Evolutionary conservation across 2,329 filamentous ascomycete species (phyloP), one percentile per base, ranked within the genome.

Genomic region (Claviceps africana): DNA sequence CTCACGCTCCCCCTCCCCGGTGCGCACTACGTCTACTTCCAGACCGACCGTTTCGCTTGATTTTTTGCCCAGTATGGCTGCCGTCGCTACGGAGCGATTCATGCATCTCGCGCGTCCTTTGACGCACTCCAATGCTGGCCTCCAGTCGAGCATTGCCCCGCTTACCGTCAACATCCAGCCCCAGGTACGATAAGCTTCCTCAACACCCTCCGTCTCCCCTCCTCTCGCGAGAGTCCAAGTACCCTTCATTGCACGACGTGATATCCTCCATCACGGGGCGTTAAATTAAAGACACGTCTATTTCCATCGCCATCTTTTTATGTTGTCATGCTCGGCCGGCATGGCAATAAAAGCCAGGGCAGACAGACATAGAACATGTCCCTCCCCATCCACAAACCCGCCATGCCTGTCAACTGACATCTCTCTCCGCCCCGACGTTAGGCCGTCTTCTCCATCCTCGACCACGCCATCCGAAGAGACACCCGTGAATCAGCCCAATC

Each of bases 81-180:
- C 81, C 65, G 75, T 80, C 65, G 75, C 83, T 68, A 77, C 81
- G 64, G 86, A 91, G 70, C 85, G 86, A 58, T 97, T 95, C 76
- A 83, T 97, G 65, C 93, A 98, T 71, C 85, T 98, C 60, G 85
- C 91, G 66, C 83, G 93, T 70, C 93, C 93, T 64, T 78, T 97
- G 65, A 89, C 88, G 69, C 88, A 89, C 60, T 83, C 85, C 57
- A 76, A 81, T 55, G 76, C 89, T 62, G 86, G 86, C 67, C 82
- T 86, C 65, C 86, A 88, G 71, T 83, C 85, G 65, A 89, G 85
- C 62, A 91, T 89, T 69, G 85, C 89, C 72, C 93, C 93, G 71
- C 81, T 98, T 69, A 86, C 84, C 69, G 89, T 98, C 67, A 86
- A 88, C 67, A 86, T 98, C 70, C 93, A 96, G 71, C 90, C 93